Conservation (phyloP, 371 early-diverging fungal genomes). For the Zopfochytrium polystomum region DNA sequence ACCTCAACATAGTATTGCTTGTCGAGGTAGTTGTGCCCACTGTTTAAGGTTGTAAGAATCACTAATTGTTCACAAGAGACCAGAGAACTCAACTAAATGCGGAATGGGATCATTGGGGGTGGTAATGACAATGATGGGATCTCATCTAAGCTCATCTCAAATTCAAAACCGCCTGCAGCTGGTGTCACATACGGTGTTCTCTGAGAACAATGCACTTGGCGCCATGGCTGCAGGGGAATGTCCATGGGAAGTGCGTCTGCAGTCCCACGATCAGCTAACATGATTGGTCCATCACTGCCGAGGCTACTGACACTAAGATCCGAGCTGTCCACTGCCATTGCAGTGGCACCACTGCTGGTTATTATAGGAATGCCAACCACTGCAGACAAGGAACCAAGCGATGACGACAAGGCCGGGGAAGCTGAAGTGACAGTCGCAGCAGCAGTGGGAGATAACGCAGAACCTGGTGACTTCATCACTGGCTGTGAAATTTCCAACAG, state of each 20-base stretch:
- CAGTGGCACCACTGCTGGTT: too few species aligned
- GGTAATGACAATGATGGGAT: constrained; percentile 87
- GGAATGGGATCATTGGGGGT: constrained; percentile 94
- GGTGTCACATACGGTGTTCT: too few species aligned
- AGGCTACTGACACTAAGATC: too few species aligned
- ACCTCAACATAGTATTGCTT: constrained; percentile 79
- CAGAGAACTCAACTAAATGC: constrained; percentile 65
- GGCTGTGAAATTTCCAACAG: too few species aligned
- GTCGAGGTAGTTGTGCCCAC: constrained; percentile 90
- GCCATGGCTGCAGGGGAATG: constrained; percentile 36
- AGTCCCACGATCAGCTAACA: too few species aligned
- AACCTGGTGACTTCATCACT: too few species aligned
- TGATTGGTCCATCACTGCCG: too few species aligned
- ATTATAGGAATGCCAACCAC: too few species aligned
- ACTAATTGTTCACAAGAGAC: not conserved
- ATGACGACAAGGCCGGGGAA: constrained; percentile 7
- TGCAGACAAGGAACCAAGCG: too few species aligned
- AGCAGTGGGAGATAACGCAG: not conserved
- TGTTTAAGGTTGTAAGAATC: constrained; percentile 5
- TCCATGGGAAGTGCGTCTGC: constrained; percentile 13
- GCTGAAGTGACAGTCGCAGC: not conserved
- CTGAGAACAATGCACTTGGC: constrained; percentile 39
- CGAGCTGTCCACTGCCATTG: too few species aligned
- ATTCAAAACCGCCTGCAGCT: constrained; percentile 49
- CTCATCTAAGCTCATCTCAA: too few species aligned